Percentiles rank a stretch among this genome's conserved stretches.
Evolutionary conservation across 1,284 basidiomycete species (phyloP).

Genomic region (Cutaneotrichosporon arboriforme): DNA sequence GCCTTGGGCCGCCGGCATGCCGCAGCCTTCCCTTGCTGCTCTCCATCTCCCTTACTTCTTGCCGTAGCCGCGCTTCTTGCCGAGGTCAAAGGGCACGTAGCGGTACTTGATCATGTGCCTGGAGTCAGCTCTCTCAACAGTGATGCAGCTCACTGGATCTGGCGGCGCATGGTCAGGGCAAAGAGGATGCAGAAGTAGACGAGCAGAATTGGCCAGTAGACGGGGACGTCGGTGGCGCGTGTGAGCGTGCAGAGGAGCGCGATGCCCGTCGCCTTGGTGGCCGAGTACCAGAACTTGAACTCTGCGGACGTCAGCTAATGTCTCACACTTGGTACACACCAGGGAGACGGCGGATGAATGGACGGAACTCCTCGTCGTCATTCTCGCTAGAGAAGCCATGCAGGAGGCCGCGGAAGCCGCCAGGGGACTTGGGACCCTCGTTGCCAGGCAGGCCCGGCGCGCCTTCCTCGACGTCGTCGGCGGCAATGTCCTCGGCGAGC

Average conservation of each 20-base stretch:
- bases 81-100: constrained; percentile 54
- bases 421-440: constrained; percentile 21
- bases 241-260: constrained; percentile 75
- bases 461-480: constrained; percentile 92
- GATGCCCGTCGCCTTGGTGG: constrained; percentile 80
- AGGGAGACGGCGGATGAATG: constrained; percentile 93
- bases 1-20: too few species aligned
- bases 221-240: constrained; percentile 82
- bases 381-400: constrained; percentile 33
- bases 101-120: constrained; percentile 99
- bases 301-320: constrained; percentile 18
- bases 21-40: too few species aligned
- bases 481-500: constrained; percentile 82
- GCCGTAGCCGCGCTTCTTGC: constrained; percentile 43
- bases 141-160: constrained; percentile 71
- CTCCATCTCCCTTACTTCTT: constrained; percentile 29
- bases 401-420: constrained; percentile 43
- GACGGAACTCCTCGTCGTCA: constrained; percentile 76
- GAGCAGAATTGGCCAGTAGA: constrained; percentile 96
- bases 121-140: constrained; percentile 6
- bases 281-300: constrained; percentile 67
- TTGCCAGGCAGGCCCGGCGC: constrained; percentile 53
- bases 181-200: constrained; percentile 87
- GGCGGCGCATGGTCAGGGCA: constrained; percentile 82
- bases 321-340: constrained; percentile 52